A percentile compares a stretch with the other conserved stretches of the same genome.
phyloP scores from a whole-genome alignment of 139 green algal genomes.

The Axilococcus clingmanii region DNA sequence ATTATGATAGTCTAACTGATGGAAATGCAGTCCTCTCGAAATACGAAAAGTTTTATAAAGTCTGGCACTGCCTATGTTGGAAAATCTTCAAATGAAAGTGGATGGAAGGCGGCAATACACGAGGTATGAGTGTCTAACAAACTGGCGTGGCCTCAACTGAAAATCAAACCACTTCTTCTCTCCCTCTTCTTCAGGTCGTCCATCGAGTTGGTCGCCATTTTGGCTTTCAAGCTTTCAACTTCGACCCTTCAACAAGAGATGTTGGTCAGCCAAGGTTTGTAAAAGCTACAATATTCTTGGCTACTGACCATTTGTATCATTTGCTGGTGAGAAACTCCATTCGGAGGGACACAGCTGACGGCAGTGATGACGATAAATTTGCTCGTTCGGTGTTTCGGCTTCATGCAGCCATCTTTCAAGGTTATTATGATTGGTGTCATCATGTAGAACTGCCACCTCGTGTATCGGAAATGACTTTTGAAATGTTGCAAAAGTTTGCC shows the following conservation, averaged over 20 bases:
- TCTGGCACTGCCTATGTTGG: slow-evolving; percentile 13
- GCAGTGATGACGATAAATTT: slow-evolving; percentile 27
- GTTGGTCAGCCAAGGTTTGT: no score
- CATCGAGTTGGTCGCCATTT: slow-evolving; percentile 51
- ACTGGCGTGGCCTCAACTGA: neutral
- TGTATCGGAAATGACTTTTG: slow-evolving; percentile 12
- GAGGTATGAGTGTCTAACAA: slow-evolving; percentile 7
- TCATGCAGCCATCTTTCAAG: slow-evolving; percentile 53
- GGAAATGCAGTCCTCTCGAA: no score
- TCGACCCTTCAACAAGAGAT: slow-evolving; percentile 42
- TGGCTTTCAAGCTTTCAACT: slow-evolving; percentile 71
- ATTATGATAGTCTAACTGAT: no score
- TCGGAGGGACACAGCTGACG: slow-evolving; percentile 26
- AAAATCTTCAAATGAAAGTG: slow-evolving; percentile 17
- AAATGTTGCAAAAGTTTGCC: slow-evolving; percentile 1
- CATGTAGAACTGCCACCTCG: slow-evolving; percentile 20
- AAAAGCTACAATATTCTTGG: slow-evolving; percentile 57
- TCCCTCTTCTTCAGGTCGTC: slow-evolving; percentile 30
- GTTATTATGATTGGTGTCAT: slow-evolving; percentile 31
- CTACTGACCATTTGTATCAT: slow-evolving; percentile 54
- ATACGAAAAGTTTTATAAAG: no score
- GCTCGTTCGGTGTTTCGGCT: slow-evolving; percentile 36
- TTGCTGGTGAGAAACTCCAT: slow-evolving; percentile 61
- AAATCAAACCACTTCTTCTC: neutral
- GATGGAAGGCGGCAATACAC: slow-evolving; percentile 31